A percentile compares a stretch with the other conserved stretches of the same genome.
These are phyloP conservation scores for Datisca glomerata DNA, from an alignment of 306 rosid genomes.

Conservation along the genomic window DNA sequence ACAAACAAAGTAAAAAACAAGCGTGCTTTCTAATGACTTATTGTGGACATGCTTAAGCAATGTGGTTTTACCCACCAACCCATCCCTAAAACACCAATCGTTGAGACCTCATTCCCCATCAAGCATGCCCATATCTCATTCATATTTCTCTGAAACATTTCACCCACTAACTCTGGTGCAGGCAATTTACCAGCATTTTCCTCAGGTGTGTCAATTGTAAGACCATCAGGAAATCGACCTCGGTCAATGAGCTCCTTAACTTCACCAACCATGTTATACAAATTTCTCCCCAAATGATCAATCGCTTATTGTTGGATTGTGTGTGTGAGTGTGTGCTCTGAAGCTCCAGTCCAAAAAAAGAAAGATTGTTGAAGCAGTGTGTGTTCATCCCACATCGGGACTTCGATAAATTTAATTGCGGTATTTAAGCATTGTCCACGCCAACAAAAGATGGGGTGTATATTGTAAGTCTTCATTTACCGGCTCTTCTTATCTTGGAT, in stretches of 20 bases:
- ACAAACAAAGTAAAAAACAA: constrained; percentile 2
- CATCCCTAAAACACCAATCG: constrained; percentile 25
- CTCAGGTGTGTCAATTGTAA: background rate
- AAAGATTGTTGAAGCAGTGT: too few species aligned
- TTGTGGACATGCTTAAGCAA: constrained; percentile 5
- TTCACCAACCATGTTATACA: background rate
- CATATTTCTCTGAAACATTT: background rate
- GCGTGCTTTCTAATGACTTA: background rate
- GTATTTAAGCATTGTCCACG: too few species aligned
- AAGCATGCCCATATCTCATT: background rate
- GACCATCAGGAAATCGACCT: background rate
- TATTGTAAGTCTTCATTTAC: too few species aligned
- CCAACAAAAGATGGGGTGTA: too few species aligned
- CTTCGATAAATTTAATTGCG: too few species aligned
- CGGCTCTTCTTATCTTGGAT: too few species aligned
- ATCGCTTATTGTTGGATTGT: too few species aligned
- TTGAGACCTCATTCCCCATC: background rate
- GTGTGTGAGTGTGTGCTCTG: too few species aligned
- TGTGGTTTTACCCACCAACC: constrained; percentile 10
- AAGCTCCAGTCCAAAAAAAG: too few species aligned
- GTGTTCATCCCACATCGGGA: too few species aligned
- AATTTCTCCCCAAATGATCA: background rate
- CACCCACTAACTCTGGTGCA: background rate
- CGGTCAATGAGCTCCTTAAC: background rate
- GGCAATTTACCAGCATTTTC: background rate